Conservation (phyloP, 1,139 yeast genomes). For the Blastobotrys petasosporus region DNA sequence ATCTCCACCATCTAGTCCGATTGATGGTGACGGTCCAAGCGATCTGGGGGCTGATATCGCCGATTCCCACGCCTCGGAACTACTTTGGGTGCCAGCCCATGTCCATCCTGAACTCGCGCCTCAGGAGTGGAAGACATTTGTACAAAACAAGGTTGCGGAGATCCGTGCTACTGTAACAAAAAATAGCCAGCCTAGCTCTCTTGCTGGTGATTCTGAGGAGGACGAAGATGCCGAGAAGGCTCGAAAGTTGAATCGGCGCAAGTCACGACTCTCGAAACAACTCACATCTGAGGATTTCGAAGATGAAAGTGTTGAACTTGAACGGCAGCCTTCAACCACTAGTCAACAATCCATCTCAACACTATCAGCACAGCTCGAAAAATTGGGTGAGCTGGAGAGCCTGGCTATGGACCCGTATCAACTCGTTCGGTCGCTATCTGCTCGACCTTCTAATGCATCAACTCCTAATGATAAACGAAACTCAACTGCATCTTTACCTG, state of each 20-base stretch:
- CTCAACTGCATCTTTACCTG: constrained; percentile 9
- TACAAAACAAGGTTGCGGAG: constrained; percentile 73
- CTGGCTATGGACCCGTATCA: constrained; percentile 32
- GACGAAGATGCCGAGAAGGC: not conserved
- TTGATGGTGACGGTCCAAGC: not conserved
- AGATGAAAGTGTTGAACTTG: constrained; percentile 38
- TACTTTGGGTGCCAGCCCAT: constrained; percentile 91
- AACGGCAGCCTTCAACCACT: constrained; percentile 18
- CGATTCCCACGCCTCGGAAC: constrained; percentile 27
- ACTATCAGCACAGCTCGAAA: constrained; percentile 27
- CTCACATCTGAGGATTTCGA: constrained; percentile 34
- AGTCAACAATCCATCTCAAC: constrained; percentile 26
- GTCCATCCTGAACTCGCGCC: constrained; percentile 93
- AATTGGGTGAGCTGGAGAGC: constrained; percentile 32
- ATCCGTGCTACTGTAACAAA: constrained; percentile 44
- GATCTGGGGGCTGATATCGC: constrained; percentile 12
- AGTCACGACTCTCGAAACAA: constrained; percentile 36
- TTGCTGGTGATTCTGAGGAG: not conserved
- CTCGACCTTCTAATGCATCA: not conserved
- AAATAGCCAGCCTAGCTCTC: constrained; percentile 3
- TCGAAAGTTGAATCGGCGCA: constrained; percentile 19
- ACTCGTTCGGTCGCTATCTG: constrained; percentile 27
- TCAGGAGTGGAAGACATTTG: constrained; percentile 78
- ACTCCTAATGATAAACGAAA: constrained; percentile 3
- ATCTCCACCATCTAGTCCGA: constrained; percentile 13